Percentiles rank a stretch among this genome's conserved stretches.
Conservation (phyloP, 257 asterid genomes). For the Primulina eburnea region DNA sequence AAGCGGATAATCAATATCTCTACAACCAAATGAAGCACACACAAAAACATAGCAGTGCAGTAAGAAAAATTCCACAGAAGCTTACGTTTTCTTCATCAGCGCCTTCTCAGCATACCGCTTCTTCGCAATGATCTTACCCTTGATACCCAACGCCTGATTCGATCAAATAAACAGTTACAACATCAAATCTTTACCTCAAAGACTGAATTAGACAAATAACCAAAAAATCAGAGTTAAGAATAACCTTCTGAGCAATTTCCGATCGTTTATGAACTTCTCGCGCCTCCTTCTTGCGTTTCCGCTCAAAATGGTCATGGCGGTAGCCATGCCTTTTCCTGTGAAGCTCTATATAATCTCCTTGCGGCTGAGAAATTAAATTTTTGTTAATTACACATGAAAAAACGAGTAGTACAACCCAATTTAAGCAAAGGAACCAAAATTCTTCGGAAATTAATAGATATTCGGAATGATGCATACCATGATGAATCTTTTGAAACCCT, state of each 20-base stretch:
- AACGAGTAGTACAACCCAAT: not conserved
- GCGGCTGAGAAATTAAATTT: conserved; percentile 57
- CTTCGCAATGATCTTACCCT: conserved; percentile 91
- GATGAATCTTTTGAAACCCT: not conserved
- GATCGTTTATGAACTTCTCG: conserved; percentile 94
- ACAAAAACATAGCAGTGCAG: not conserved
- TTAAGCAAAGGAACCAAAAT: no score
- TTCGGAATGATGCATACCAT: not conserved
- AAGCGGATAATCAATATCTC: not conserved
- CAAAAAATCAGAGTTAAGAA: not conserved
- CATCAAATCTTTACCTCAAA: not conserved
- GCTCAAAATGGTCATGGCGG: conserved; percentile 89
- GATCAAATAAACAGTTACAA: conserved; percentile 14
- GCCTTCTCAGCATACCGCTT: conserved; percentile 88
- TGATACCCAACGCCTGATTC: conserved; percentile 79
- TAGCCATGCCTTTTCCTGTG: conserved; percentile 82
- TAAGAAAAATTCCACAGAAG: not conserved
- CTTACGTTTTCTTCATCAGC: conserved; percentile 90
- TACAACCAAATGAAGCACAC: no score
- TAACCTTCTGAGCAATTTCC: conserved; percentile 65
- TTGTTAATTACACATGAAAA: not conserved
- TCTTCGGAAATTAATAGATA: not conserved
- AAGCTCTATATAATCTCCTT: conserved; percentile 92
- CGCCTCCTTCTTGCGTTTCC: conserved; percentile 94
- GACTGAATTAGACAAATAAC: not conserved